Evolutionary conservation across 805 yeast species (phyloP).

Genomic region (Sugiyamaella mastotermitis): DNA sequence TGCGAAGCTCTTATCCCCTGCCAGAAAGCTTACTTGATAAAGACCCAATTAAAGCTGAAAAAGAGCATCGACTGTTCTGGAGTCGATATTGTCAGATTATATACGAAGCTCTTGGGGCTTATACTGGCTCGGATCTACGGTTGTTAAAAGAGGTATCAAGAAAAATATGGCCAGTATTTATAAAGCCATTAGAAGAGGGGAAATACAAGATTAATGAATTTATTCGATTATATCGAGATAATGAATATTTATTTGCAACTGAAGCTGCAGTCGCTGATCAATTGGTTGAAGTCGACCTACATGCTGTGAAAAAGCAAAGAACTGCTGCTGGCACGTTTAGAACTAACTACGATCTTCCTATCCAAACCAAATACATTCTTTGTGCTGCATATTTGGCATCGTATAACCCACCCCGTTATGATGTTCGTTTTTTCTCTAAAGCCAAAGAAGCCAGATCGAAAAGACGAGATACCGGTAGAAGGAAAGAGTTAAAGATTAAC

Average conservation of each 20-base stretch:
- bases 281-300: slow-evolving; percentile 12
- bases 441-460: slow-evolving; percentile 42
- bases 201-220: slow-evolving; percentile 12
- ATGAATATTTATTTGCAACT: slow-evolving; percentile 22
- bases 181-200: slow-evolving; percentile 21
- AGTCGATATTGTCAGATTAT: slow-evolving; percentile 37
- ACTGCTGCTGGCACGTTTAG: neutral
- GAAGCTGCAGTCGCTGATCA: slow-evolving; percentile 19
- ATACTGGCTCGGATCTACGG: slow-evolving; percentile 39
- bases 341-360: slow-evolving; percentile 42
- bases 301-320: neutral
- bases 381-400: slow-evolving; percentile 83
- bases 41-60: neutral
- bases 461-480: slow-evolving; percentile 36
- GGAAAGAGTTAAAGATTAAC: slow-evolving; percentile 45
- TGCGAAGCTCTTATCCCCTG: slow-evolving; percentile 11
- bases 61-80: slow-evolving; percentile 30
- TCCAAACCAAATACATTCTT: slow-evolving; percentile 61
- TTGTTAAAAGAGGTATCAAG: slow-evolving; percentile 22
- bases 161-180: slow-evolving; percentile 30
- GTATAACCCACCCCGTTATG: slow-evolving; percentile 62
- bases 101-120: slow-evolving; percentile 39
- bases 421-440: slow-evolving; percentile 63
- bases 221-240: slow-evolving; percentile 22
- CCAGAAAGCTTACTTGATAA: slow-evolving; percentile 18